A percentile compares a stretch with the other conserved stretches of the same genome.
Evolutionary conservation across 345 rosid species (phyloP).

Genomic region (Angophora floribunda): DNA sequence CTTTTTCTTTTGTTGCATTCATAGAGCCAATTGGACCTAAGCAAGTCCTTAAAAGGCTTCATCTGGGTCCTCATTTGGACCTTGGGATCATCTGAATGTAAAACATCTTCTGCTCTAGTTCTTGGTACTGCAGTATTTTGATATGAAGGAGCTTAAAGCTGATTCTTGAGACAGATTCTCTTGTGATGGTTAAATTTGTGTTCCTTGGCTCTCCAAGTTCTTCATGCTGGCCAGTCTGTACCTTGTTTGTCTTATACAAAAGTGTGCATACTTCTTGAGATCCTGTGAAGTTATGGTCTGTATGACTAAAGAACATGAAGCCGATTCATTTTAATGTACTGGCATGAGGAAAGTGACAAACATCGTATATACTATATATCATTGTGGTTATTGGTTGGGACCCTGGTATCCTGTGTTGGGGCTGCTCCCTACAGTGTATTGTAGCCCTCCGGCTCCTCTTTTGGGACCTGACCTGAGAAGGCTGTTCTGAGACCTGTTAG

Average conservation of each 20-base stretch:
- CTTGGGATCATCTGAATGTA: too few relatives aligned
- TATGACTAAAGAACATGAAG: neutral
- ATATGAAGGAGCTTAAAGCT: neutral
- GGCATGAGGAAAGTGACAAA: neutral
- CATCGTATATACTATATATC: neutral
- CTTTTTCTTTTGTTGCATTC: neutral
- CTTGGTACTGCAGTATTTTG: neutral
- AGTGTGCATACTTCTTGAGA: neutral
- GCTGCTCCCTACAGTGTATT: neutral
- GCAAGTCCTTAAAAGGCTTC: too few relatives aligned
- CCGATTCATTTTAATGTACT: neutral
- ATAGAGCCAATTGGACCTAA: neutral
- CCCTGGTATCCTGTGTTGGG: neutral
- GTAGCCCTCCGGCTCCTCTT: neutral
- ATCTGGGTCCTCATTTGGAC: too few relatives aligned
- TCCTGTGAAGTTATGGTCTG: neutral
- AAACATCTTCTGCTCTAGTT: neutral
- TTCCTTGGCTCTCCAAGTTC: neutral
- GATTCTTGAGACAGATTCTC: neutral
- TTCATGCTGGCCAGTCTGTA: neutral
- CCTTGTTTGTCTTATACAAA: neutral
- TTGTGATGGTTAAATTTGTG: neutral
- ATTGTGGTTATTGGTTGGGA: neutral
- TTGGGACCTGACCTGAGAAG: neutral
- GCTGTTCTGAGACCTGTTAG: neutral